Base-by-base conservation (phyloP, 108 stramenopile species). In the Pelagomonas calceolata region DNA sequence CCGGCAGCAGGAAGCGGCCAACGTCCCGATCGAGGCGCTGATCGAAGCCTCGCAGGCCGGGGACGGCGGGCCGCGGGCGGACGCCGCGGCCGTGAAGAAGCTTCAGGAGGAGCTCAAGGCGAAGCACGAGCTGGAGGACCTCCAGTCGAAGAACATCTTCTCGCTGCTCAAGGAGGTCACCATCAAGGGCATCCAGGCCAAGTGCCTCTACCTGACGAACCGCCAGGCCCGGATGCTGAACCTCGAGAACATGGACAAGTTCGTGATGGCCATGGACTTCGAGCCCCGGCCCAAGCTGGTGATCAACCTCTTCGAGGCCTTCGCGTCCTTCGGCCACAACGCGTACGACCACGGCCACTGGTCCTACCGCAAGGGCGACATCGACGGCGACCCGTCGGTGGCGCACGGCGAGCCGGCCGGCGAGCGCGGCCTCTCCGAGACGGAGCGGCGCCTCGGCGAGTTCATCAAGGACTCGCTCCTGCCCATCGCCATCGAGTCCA, bases 281-380 rank as follows among this genome's bases (percentile, higher is more conserved):
- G 35, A 67, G 26, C 67, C 67, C 35, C 35, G 37, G 67, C 67
- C 67, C 7, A 67, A 67, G 67, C 67, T 67, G 35, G 67, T 67
- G 34, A 67, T 67, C 35, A 67, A 67, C 32, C 16, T 67, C 34
- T 36, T 67, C 35, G 35, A 34, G 10, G 26, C 34, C 30, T 67
- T 67, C 30, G 32, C 67, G 26, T 67, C 67, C 7, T 5, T 21
- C 9, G 35, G 35, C 10, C 35, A 30, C 35, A 36, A 17, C 7
- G 35, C 35, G 67, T 35, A 21, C n/a, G 29, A 67, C 7, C 37
- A 30, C 9, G 37, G 37, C 34, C 67, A 67, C 34, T 67, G 67
- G 67, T 36, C 35, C 35, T 67, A 67, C 34, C 67, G 37, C 26
- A 36, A 35, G 34, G 34, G 34, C 10, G 37, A 67, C 26, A 67